phyloP scores from a whole-genome alignment of 306 rosid species.

The Pterocarpus santalinus region DNA sequence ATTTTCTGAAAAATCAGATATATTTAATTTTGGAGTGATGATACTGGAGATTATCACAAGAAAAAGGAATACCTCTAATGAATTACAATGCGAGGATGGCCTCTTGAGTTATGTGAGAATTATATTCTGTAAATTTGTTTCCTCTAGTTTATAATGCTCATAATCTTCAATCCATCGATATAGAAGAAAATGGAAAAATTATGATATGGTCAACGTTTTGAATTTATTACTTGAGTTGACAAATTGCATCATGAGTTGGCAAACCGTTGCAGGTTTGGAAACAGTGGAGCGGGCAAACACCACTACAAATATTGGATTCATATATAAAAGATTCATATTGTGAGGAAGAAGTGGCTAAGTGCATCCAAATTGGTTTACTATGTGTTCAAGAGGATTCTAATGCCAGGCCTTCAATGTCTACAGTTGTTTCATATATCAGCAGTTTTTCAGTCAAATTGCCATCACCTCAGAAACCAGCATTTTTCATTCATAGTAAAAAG shows the following conservation, averaged over 20 bases:
- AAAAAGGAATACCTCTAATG: constrained; percentile 26
- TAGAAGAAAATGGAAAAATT: no score
- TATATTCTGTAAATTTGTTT: not conserved
- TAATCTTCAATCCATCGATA: no score
- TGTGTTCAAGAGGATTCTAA: constrained; percentile 58
- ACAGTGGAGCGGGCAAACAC: no score
- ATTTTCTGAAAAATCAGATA: constrained; percentile 49
- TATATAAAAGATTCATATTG: constrained; percentile 23
- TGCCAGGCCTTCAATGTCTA: constrained; percentile 55
- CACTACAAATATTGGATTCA: constrained; percentile 19
- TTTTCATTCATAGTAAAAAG: not conserved
- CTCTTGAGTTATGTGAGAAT: no score
- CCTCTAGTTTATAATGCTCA: not conserved
- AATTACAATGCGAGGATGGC: not conserved
- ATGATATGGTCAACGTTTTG: not conserved
- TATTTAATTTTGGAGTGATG: constrained; percentile 51
- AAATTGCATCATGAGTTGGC: not conserved
- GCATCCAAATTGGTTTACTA: constrained; percentile 56
- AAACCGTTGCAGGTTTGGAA: no score
- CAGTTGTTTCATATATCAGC: constrained; percentile 42
- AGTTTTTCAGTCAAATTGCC: constrained; percentile 36
- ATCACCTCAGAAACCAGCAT: constrained; percentile 50
- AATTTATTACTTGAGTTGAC: not conserved
- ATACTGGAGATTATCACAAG: constrained; percentile 53
- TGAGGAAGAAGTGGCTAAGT: constrained; percentile 34